These are phyloP conservation scores for Aspergillus steynii DNA, from an alignment of 495 filamentous ascomycete species.

Conservation along the genomic window DNA sequence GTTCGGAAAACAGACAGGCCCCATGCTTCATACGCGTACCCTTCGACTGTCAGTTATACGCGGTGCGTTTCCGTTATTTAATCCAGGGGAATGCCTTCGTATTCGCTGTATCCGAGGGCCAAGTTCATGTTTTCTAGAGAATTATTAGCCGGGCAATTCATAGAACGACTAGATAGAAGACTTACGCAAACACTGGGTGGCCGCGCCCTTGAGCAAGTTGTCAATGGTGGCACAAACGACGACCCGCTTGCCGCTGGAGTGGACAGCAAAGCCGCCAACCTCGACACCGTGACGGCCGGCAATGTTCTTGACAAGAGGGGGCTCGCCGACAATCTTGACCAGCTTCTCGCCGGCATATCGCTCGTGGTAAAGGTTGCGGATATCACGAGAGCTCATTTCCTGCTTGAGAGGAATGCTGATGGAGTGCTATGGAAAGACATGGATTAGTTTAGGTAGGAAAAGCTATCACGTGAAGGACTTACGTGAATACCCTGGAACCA, in stretches of 20 bases:
- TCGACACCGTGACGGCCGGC: conserved; percentile 89
- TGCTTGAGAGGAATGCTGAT: conserved; percentile 85
- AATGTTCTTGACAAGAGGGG: conserved; percentile 85
- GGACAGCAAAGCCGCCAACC: conserved; percentile 92
- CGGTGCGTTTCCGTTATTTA: conserved; percentile 30
- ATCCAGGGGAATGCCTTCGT: conserved; percentile 81
- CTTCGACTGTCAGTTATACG: conserved; percentile 23
- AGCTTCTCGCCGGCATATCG: conserved; percentile 93
- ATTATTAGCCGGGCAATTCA: conserved; percentile 2
- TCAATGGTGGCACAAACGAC: conserved; percentile 98
- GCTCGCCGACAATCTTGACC: conserved; percentile 87
- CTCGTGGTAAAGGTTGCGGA: conserved; percentile 93
- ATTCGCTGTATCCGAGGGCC: conserved; percentile 88
- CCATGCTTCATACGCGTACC: conserved; percentile 24
- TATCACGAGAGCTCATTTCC: conserved; percentile 84
- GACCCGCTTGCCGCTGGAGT: conserved; percentile 82
- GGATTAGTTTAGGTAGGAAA: not conserved
- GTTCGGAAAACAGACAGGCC: conserved; percentile 17
- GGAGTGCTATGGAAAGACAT: conserved; percentile 58
- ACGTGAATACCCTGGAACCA: conserved; percentile 96
- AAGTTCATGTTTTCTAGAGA: conserved; percentile 92
- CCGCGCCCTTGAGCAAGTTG: conserved; percentile 94
- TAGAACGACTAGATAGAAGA: conserved; percentile 16
- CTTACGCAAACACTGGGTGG: conserved; percentile 92
- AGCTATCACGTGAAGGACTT: conserved; percentile 21